Evolutionary conservation across 352 stramenopile genomes (phyloP).

Genomic region (Phytophthora hybrid): DNA sequence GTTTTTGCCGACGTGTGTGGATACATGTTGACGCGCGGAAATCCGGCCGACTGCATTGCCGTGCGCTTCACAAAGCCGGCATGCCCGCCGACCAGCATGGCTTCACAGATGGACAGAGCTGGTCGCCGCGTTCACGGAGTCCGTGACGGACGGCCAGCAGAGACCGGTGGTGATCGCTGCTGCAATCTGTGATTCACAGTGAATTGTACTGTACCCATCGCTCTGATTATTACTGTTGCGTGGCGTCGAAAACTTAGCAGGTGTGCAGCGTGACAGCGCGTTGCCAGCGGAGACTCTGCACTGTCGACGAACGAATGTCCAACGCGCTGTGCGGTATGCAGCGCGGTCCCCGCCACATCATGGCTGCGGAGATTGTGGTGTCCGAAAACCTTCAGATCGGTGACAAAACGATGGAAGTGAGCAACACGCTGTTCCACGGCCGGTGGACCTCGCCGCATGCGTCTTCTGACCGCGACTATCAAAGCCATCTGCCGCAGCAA

Average conservation of each 20-base stretch:
- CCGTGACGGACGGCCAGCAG: background rate
- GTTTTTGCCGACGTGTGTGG: slow-evolving; percentile 8
- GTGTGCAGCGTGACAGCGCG: too few species aligned
- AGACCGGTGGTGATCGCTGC: background rate
- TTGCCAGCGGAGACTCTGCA: background rate
- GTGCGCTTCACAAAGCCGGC: slow-evolving; percentile 16
- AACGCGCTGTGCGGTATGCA: background rate
- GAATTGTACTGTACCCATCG: too few species aligned
- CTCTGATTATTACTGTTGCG: slow-evolving; percentile 1
- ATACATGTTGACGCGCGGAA: slow-evolving; percentile 21
- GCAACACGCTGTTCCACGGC: too few species aligned
- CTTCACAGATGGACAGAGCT: slow-evolving; percentile 18
- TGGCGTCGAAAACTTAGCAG: slow-evolving; percentile 11
- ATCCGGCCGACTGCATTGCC: slow-evolving; percentile 1
- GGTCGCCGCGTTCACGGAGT: slow-evolving; percentile 12
- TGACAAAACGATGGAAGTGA: too few species aligned
- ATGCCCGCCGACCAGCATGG: slow-evolving; percentile 21
- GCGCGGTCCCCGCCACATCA: background rate
- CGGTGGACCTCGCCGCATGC: too few species aligned
- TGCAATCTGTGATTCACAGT: background rate
- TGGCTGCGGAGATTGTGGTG: too few species aligned
- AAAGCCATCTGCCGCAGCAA: background rate
- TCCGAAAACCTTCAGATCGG: too few species aligned
- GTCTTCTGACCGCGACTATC: too few species aligned
- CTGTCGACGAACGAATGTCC: background rate